Conservation (phyloP, 73 alveolate species). For the Tetrahymena elliotti region DNA sequence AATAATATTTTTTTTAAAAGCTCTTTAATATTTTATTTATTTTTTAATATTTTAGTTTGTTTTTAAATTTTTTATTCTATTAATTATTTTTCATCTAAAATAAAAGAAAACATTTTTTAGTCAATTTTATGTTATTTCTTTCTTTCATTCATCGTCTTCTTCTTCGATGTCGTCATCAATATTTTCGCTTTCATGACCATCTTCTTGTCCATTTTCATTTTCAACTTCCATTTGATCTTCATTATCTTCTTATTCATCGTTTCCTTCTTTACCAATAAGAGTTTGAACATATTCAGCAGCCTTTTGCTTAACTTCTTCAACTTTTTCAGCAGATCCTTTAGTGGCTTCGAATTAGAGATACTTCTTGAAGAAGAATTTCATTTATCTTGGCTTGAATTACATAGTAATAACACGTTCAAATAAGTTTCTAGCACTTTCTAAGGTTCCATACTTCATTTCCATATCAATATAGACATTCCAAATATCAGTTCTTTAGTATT, state of each 20-base stretch:
- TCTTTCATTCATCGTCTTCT: neutral
- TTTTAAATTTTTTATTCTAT: neutral
- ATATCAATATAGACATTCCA: slow-evolving; percentile 86
- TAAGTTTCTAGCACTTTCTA: slow-evolving; percentile 42
- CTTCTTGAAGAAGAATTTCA: slow-evolving; percentile 66
- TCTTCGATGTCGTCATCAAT: neutral
- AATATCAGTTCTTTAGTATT: slow-evolving; percentile 72
- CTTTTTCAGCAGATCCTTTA: slow-evolving; percentile 50
- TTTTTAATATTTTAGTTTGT: neutral
- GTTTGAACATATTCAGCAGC: slow-evolving; percentile 51
- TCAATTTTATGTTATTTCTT: neutral
- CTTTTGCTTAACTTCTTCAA: slow-evolving; percentile 55
- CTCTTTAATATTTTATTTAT: neutral
- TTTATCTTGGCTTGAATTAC: slow-evolving; percentile 51
- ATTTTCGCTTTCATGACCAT: neutral
- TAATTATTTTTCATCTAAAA: neutral
- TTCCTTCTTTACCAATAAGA: neutral
- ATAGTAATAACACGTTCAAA: slow-evolving; percentile 45
- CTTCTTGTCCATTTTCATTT: neutral
- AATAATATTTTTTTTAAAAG: neutral
- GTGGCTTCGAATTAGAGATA: slow-evolving; percentile 58
- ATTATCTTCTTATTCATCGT: neutral
- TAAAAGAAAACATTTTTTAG: neutral
- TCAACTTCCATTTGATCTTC: neutral
- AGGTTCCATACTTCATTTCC: slow-evolving; percentile 76